These are phyloP conservation scores for Paramecium octaurelia DNA, from an alignment of 73 alveolate species.

Conservation along the genomic window DNA sequence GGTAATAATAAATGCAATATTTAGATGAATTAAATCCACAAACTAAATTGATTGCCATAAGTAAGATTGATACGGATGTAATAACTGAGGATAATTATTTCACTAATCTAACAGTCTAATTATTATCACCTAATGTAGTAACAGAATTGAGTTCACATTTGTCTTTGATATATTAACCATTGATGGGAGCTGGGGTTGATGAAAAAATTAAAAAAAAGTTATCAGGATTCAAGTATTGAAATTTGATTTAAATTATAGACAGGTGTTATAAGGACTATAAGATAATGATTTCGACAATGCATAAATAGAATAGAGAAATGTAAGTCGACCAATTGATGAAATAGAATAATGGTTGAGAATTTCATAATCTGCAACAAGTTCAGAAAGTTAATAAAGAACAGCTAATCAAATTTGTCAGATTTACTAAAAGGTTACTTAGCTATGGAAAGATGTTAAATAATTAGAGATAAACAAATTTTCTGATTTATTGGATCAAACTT, in stretches of 20 bases:
- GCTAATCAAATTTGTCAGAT: background rate
- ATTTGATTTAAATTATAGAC: background rate
- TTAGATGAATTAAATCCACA: background rate
- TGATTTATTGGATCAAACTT: slow-evolving; percentile 50
- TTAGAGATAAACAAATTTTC: slow-evolving; percentile 35
- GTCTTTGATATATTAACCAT: background rate
- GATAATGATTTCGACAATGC: background rate
- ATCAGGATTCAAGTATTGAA: background rate
- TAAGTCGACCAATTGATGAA: slow-evolving; percentile 55
- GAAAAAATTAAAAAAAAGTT: slow-evolving; percentile 13
- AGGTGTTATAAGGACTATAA: background rate
- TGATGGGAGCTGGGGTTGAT: slow-evolving; percentile 28
- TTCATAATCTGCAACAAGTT: slow-evolving; percentile 19
- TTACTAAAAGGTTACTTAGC: slow-evolving; percentile 1
- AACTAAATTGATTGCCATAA: background rate
- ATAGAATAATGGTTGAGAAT: slow-evolving; percentile 56
- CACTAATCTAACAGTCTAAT: background rate
- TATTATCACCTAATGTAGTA: slow-evolving; percentile 6
- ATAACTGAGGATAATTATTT: slow-evolving; percentile 40
- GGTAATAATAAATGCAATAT: background rate
- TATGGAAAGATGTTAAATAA: slow-evolving; percentile 47
- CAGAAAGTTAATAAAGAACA: slow-evolving; percentile 29
- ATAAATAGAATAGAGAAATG: background rate
- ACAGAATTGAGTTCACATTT: slow-evolving; percentile 1
- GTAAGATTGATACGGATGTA: background rate